These are phyloP conservation scores for Brasenia schreberi DNA, from an alignment of 164 flowering plant species.

Conservation along the genomic window DNA sequence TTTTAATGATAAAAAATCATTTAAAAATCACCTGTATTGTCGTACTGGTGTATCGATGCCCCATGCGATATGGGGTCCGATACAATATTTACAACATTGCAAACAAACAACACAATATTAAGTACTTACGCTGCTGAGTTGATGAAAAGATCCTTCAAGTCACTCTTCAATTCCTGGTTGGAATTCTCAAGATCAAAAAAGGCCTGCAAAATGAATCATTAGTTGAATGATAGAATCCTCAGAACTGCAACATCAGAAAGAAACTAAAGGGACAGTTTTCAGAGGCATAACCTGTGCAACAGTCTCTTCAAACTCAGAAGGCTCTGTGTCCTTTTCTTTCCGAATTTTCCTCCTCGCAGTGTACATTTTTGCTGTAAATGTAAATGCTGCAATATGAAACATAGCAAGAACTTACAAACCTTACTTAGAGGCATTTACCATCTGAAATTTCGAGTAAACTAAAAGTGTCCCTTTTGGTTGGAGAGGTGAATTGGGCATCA, in stretches of 20 bases:
- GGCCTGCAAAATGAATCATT: constrained; percentile 14
- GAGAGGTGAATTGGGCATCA: too few species aligned
- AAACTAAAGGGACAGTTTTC: neutral
- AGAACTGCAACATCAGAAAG: neutral
- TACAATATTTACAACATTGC: neutral
- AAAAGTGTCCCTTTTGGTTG: too few species aligned
- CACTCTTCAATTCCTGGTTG: constrained; percentile 33
- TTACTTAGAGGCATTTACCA: too few species aligned
- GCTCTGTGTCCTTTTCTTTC: constrained; percentile 55
- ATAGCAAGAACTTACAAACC: too few species aligned
- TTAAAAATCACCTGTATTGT: neutral
- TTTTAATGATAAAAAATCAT: neutral
- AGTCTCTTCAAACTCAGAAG: constrained; percentile 54
- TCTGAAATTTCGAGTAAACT: too few species aligned
- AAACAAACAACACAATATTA: neutral
- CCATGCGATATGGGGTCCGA: neutral
- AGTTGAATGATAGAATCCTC: neutral
- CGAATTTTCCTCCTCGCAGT: constrained; percentile 46
- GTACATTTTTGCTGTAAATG: constrained; percentile 33
- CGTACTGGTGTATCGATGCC: too few species aligned
- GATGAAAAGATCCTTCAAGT: constrained; percentile 36
- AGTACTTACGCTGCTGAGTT: constrained; percentile 29
- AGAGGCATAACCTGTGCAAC: constrained; percentile 29
- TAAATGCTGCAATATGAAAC: too few species aligned
- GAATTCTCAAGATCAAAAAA: constrained; percentile 38